These are phyloP conservation scores for Trichoderma sp. DNA, from an alignment of 2,329 filamentous ascomycete species.

Conservation along the genomic window DNA sequence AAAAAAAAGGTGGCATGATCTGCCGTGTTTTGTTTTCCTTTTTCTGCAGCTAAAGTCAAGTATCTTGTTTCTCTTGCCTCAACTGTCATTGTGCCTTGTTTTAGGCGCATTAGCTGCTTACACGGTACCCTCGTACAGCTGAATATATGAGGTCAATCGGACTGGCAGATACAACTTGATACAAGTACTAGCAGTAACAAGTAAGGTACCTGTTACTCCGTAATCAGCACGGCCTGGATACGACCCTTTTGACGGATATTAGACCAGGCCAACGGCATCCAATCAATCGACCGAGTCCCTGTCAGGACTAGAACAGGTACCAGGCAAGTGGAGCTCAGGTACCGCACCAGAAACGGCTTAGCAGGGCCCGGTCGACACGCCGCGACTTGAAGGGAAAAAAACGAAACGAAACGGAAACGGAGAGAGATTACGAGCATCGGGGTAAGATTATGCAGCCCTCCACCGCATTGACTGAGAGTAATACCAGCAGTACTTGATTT, in stretches of 20 bases:
- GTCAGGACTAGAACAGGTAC: not conserved
- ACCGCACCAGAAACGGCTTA: not conserved
- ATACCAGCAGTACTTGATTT: not conserved
- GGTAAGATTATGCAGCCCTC: slow-evolving; percentile 15
- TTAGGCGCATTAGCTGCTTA: not conserved
- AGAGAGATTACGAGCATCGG: slow-evolving; percentile 14
- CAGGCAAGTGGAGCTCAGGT: not conserved
- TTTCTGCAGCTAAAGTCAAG: not conserved
- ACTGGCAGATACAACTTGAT: not conserved
- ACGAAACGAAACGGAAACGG: not conserved
- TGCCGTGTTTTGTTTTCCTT: not conserved
- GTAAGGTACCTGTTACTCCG: not conserved
- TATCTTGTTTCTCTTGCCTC: not conserved
- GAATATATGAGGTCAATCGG: not conserved
- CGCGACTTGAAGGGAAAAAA: not conserved
- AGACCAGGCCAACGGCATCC: not conserved
- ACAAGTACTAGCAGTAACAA: not conserved
- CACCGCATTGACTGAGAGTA: not conserved
- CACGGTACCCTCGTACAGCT: not conserved
- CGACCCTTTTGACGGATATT: not conserved
- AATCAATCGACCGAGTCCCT: not conserved
- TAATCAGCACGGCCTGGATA: not conserved
- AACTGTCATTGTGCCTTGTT: not conserved
- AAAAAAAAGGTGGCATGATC: not conserved
- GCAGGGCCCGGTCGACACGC: not conserved